Percentiles rank a stretch among this genome's conserved stretches.
These are phyloP conservation scores for Schizophyllum amplum DNA, from an alignment of 1,284 basidiomycete genomes.

Conservation along the genomic window DNA sequence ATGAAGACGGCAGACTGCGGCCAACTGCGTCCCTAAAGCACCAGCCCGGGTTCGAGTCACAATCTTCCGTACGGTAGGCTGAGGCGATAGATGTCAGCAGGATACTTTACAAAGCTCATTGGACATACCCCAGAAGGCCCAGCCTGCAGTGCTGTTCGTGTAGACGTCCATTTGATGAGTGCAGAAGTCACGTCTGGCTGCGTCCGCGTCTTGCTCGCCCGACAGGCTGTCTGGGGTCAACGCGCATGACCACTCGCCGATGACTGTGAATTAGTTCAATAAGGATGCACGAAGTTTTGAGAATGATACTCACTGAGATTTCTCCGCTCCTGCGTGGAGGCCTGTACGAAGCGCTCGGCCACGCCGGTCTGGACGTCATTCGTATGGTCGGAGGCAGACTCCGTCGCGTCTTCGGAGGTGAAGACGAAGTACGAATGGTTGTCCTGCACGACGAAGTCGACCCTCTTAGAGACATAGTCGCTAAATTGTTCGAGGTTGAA, in stretches of 20 bases:
- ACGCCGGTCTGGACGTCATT: slow-evolving; percentile 37
- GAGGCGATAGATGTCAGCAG: neutral
- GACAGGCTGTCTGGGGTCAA: slow-evolving; percentile 50
- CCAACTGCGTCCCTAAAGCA: slow-evolving; percentile 58
- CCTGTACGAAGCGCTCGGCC: slow-evolving; percentile 28
- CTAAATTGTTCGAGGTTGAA: slow-evolving; percentile 58
- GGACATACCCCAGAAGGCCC: slow-evolving; percentile 66
- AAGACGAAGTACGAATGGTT: slow-evolving; percentile 59
- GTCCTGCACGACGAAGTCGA: slow-evolving; percentile 70
- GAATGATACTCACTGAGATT: neutral
- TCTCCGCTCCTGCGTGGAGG: slow-evolving; percentile 29
- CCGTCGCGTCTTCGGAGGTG: slow-evolving; percentile 34
- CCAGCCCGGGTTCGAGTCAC: slow-evolving; percentile 53
- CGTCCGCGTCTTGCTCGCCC: slow-evolving; percentile 36
- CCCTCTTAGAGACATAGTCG: slow-evolving; percentile 42
- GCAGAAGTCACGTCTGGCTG: slow-evolving; percentile 50
- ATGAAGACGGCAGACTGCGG: slow-evolving; percentile 44
- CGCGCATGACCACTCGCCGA: slow-evolving; percentile 71
- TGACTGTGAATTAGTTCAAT: slow-evolving; percentile 33
- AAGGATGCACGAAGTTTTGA: neutral
- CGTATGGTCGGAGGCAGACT: slow-evolving; percentile 43
- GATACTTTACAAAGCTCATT: neutral
- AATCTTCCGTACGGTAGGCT: slow-evolving; percentile 57
- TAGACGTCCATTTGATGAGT: slow-evolving; percentile 57
- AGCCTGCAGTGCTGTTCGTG: slow-evolving; percentile 52